phyloP scores from a whole-genome alignment of 2,329 filamentous ascomycete genomes.

The Sporothrix schenckii region DNA sequence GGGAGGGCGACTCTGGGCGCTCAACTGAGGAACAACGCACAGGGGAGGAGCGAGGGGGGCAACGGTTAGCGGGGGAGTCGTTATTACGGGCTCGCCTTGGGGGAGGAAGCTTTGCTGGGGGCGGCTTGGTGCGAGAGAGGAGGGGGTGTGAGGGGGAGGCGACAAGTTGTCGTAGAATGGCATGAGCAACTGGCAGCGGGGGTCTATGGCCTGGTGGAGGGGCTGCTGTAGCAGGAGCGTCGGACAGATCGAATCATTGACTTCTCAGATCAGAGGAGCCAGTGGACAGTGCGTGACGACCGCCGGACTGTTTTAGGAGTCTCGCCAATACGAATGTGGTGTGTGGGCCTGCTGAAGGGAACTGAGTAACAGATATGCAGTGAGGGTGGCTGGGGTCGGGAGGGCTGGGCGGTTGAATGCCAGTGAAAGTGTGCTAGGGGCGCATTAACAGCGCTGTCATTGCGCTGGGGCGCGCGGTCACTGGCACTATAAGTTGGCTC shows the following conservation, averaged over 20 bases:
- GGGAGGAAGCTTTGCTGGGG: neutral
- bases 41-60: conserved; percentile 37
- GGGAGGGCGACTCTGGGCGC: conserved; percentile 24
- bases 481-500: conserved; percentile 2
- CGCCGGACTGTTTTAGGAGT: neutral
- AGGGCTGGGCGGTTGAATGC: conserved; percentile 22
- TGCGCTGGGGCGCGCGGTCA: neutral
- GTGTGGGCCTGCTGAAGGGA: conserved; percentile 27
- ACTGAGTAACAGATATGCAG: neutral
- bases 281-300: conserved; percentile 19
- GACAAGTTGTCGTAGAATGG: neutral
- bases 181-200: conserved; percentile 19
- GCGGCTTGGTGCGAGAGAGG: neutral
- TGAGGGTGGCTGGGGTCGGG: conserved; percentile 5
- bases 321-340: conserved; percentile 16
- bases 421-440: neutral
- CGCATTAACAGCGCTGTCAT: neutral
- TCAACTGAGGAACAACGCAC: conserved; percentile 34
- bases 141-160: conserved; percentile 9
- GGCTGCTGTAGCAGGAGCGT: conserved; percentile 23
- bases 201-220: conserved; percentile 21
- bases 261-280: neutral
- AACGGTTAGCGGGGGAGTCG: conserved; percentile 10
- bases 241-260: conserved; percentile 15
- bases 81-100: conserved; percentile 15